A percentile compares a stretch with the other conserved stretches of the same genome.
Conservation (phyloP, 768 basidiomycete species). For the Termitomyces sp. region DNA sequence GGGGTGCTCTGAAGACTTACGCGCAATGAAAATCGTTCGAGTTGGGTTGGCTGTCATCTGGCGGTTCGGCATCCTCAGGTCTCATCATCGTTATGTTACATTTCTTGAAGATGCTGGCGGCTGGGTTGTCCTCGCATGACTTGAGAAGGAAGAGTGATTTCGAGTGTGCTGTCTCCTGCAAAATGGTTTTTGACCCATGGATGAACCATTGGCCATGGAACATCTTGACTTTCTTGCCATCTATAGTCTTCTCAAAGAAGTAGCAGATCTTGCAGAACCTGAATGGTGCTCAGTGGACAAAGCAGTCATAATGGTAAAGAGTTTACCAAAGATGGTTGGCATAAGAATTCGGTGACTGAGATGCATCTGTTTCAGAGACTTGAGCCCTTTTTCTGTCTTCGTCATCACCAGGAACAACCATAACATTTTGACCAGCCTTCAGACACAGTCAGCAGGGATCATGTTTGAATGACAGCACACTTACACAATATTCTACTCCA, state of each 20-base stretch:
- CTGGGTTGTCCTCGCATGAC: slow-evolving; percentile 53
- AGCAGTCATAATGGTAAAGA: neutral
- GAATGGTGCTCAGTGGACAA: neutral
- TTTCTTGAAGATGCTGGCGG: slow-evolving; percentile 58
- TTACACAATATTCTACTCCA: slow-evolving; percentile 53
- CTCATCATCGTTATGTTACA: slow-evolving; percentile 48
- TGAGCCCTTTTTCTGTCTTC: slow-evolving; percentile 38
- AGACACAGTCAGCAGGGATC: neutral
- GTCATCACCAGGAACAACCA: slow-evolving; percentile 60
- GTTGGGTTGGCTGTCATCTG: slow-evolving; percentile 37
- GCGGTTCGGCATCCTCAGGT: slow-evolving; percentile 43
- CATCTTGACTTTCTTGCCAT: slow-evolving; percentile 35
- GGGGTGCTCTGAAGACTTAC: slow-evolving; percentile 34
- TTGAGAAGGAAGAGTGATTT: slow-evolving; percentile 55
- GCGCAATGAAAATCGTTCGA: slow-evolving; percentile 56
- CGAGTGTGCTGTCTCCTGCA: slow-evolving; percentile 68
- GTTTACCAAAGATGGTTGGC: slow-evolving; percentile 62
- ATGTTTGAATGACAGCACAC: slow-evolving; percentile 14
- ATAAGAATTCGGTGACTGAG: slow-evolving; percentile 52
- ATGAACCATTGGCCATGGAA: slow-evolving; percentile 74
- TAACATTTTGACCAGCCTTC: slow-evolving; percentile 62
- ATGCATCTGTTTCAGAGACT: slow-evolving; percentile 36
- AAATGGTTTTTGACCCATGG: slow-evolving; percentile 63
- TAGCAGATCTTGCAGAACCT: slow-evolving; percentile 76
- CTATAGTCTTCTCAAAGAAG: slow-evolving; percentile 46